phyloP scores from a whole-genome alignment of 2,329 filamentous ascomycete genomes.

The Curvularia spicifera region DNA sequence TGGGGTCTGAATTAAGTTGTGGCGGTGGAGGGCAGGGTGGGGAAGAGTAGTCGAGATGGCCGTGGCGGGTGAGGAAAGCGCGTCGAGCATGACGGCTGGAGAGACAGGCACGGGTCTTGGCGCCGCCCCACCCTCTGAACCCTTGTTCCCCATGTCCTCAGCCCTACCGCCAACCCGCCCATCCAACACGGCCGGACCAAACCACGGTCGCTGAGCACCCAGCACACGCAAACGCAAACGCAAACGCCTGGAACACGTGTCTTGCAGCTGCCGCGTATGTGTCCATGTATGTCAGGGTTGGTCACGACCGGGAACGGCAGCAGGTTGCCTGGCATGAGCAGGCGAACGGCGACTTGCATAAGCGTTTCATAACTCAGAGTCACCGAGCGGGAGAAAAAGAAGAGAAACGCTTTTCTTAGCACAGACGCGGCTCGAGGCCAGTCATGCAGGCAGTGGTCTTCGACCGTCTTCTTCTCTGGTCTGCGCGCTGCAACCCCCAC shows the following conservation, averaged over 20 bases:
- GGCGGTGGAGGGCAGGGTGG: neutral
- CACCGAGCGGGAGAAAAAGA: neutral
- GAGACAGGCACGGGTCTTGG: conserved; percentile 22
- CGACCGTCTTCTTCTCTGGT: conserved; percentile 28
- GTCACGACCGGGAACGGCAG: neutral
- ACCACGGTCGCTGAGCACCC: neutral
- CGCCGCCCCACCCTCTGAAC: conserved; percentile 19
- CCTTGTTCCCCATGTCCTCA: conserved; percentile 17
- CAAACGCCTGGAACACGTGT: neutral
- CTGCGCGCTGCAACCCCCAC: conserved; percentile 22
- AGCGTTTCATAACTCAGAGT: neutral
- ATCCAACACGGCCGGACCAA: neutral
- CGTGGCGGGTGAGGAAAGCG: conserved; percentile 15
- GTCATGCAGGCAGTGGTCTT: conserved; percentile 9
- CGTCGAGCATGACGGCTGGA: conserved; percentile 21
- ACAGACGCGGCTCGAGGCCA: neutral
- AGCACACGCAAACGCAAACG: neutral
- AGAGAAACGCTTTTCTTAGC: neutral
- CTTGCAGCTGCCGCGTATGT: neutral
- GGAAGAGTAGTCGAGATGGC: conserved; percentile 6
- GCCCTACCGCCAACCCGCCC: conserved; percentile 14
- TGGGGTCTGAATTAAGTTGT: conserved; percentile 7
- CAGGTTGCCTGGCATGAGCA: no score
- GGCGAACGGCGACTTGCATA: neutral
- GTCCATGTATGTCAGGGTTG: neutral